phyloP scores from a whole-genome alignment of 495 filamentous ascomycete species.

The Penicillium flavigenum region DNA sequence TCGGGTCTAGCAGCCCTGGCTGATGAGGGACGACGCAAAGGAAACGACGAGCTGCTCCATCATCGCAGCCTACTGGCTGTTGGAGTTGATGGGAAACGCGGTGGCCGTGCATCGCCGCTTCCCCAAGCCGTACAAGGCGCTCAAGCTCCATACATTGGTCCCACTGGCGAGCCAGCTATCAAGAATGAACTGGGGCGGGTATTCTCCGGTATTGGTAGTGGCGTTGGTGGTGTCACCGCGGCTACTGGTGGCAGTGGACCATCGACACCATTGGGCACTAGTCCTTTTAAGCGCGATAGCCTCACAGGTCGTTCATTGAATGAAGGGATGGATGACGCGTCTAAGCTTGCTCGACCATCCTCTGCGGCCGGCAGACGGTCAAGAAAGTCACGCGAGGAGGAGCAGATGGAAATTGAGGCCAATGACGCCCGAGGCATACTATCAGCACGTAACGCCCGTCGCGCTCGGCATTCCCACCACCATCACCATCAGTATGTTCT shows the following conservation, averaged over 20 bases:
- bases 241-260: conserved; percentile 52
- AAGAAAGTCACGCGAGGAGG: conserved; percentile 54
- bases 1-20: conserved; percentile 28
- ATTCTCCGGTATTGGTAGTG: conserved; percentile 88
- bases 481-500: conserved; percentile 60
- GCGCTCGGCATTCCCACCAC: conserved; percentile 55
- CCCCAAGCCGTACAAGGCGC: conserved; percentile 92
- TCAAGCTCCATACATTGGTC: conserved; percentile 71
- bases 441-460: conserved; percentile 55
- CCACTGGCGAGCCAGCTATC: conserved; percentile 75
- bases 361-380: conserved; percentile 58
- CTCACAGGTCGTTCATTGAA: conserved; percentile 37
- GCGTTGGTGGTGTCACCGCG: conserved; percentile 64
- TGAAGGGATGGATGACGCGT: conserved; percentile 33
- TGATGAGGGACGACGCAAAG: conserved; percentile 49
- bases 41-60: conserved; percentile 57
- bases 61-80: conserved; percentile 48
- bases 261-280: conserved; percentile 55
- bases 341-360: conserved; percentile 43
- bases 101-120: conserved; percentile 68
- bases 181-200: conserved; percentile 91
- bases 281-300: conserved; percentile 54
- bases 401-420: conserved; percentile 61
- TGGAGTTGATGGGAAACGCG: conserved; percentile 45
- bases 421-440: conserved; percentile 58